These are phyloP conservation scores for Pythium rishiriense DNA, from an alignment of 352 stramenopile species.

Conservation along the genomic window DNA sequence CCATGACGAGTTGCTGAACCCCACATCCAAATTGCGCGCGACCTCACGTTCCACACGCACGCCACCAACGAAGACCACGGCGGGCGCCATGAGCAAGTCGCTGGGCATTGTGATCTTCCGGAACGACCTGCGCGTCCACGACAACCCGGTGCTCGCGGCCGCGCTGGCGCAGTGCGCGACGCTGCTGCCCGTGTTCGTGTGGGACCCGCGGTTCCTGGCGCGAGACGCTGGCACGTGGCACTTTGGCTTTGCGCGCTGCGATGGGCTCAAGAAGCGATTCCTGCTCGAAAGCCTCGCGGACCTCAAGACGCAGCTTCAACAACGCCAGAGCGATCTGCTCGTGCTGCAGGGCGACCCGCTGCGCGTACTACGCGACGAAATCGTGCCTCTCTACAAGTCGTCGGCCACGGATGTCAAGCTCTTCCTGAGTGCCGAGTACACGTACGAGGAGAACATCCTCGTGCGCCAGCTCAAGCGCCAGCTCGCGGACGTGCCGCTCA, in stretches of 20 bases:
- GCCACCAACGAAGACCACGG: too few species aligned
- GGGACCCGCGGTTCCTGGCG: constrained; percentile 19
- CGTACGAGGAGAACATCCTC: constrained; percentile 23
- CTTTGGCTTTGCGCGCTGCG: constrained; percentile 18
- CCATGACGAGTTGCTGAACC: background rate
- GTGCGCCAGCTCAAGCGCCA: constrained; percentile 12
- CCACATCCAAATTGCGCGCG: background rate
- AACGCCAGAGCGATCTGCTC: constrained; percentile 17
- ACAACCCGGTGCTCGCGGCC: constrained; percentile 22
- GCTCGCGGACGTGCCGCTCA: constrained; percentile 7
- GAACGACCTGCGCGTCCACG: constrained; percentile 22
- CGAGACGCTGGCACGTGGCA: constrained; percentile 17
- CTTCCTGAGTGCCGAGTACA: constrained; percentile 24
- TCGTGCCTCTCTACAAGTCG: constrained; percentile 15
- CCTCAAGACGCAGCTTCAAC: constrained; percentile 13
- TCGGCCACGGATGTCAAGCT: constrained; percentile 6
- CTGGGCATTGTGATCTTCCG: constrained; percentile 25
- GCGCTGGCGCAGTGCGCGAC: constrained; percentile 15
- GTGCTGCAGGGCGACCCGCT: constrained; percentile 17
- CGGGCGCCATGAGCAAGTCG: constrained; percentile 16
- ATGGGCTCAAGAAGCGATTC: constrained; percentile 20
- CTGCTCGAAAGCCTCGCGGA: constrained; percentile 22
- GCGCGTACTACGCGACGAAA: constrained; percentile 5
- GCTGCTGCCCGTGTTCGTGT: constrained; percentile 22
- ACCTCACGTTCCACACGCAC: background rate